Percentiles rank a stretch among this genome's conserved stretches.
These are phyloP conservation scores for Tetrapyrgos nigripes DNA, from an alignment of 1,284 basidiomycete species.

Conservation along the genomic window DNA sequence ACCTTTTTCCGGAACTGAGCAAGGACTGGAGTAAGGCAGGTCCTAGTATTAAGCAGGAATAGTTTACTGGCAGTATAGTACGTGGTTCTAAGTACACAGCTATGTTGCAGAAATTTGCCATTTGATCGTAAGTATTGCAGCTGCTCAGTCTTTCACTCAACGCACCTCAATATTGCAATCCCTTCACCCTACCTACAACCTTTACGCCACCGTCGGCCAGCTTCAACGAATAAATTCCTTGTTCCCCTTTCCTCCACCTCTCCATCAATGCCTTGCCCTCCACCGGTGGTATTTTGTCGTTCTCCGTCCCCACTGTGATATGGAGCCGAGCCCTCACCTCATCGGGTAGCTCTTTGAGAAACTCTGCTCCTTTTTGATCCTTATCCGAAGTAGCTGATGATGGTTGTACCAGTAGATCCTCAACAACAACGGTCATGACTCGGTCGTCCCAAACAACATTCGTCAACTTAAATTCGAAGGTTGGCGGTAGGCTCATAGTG, in stretches of 20 bases:
- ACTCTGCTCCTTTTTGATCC: conserved; percentile 50
- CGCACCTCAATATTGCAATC: conserved; percentile 27
- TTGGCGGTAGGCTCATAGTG: conserved; percentile 47
- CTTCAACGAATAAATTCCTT: conserved; percentile 38
- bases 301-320: conserved; percentile 86
- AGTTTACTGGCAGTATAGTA: no score
- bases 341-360: conserved; percentile 55
- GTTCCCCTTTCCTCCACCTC: conserved; percentile 54
- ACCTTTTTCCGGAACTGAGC: no score
- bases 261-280: conserved; percentile 76
- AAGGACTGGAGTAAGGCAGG: no score
- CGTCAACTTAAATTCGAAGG: conserved; percentile 69
- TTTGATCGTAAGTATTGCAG: neutral
- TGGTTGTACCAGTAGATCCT: conserved; percentile 51
- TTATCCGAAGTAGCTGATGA: conserved; percentile 15
- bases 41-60: no score
- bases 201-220: conserved; percentile 41
- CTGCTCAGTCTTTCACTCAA: neutral
- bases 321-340: conserved; percentile 68
- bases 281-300: conserved; percentile 62
- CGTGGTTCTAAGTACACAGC: no score
- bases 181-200: conserved; percentile 46
- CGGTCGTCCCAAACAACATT: conserved; percentile 79
- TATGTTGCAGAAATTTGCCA: no score
- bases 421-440: conserved; percentile 81